A percentile compares a stretch with the other conserved stretches of the same genome.
Evolutionary conservation across 208 protist genomes (phyloP).

Genomic region (Acanthamoeba rhysodes): DNA sequence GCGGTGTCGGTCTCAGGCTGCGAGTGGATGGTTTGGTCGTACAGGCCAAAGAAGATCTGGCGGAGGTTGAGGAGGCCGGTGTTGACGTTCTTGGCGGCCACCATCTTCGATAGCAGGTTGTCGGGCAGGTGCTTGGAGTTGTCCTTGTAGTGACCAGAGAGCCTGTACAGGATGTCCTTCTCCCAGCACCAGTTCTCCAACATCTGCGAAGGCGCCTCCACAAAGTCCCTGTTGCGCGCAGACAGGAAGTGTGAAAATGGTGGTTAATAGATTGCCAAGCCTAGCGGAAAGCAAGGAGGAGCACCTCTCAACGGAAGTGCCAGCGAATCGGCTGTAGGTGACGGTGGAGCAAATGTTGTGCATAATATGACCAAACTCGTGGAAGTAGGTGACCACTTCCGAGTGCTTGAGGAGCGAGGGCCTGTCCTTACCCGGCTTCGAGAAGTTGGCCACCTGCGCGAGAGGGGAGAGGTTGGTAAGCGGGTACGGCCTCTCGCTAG

Average conservation of each 20-base stretch:
- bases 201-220: constrained; percentile 85
- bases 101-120: constrained; percentile 78
- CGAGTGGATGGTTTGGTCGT: constrained; percentile 81
- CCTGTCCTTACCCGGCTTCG: constrained; percentile 72
- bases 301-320: constrained; percentile 80
- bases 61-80: constrained; percentile 12
- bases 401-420: constrained; percentile 86
- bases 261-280: not conserved
- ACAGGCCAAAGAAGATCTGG: constrained; percentile 81
- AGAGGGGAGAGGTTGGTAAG: not conserved
- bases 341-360: constrained; percentile 83
- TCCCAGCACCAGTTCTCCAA: constrained; percentile 89
- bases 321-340: constrained; percentile 77
- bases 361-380: constrained; percentile 88
- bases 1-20: not conserved
- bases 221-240: constrained; percentile 80
- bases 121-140: constrained; percentile 76
- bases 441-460: constrained; percentile 85
- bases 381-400: constrained; percentile 89
- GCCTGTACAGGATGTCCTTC: constrained; percentile 74
- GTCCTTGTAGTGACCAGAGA: constrained; percentile 83
- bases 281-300: not conserved
- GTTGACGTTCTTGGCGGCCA: constrained; percentile 83
- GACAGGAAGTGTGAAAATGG: not conserved
- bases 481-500: not conserved